Percentiles rank a stretch among this genome's conserved stretches.
Conservation (phyloP, 768 basidiomycete species). For the Pleurotus tuber-regium region DNA sequence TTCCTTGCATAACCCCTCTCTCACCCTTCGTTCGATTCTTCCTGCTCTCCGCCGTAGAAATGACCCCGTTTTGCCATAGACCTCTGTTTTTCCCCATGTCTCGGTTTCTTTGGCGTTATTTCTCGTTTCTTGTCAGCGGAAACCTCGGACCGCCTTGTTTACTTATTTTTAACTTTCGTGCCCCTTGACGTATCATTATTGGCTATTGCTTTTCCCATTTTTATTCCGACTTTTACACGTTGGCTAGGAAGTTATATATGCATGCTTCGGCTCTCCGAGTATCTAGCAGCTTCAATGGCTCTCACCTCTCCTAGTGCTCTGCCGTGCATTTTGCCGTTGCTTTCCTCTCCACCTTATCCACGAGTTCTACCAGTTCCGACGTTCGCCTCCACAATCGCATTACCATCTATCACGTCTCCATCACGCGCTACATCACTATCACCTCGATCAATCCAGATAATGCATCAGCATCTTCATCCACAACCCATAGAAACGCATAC, state of each 20-base stretch:
- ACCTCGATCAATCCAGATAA: too few relatives aligned
- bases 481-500: too few relatives aligned
- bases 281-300: neutral
- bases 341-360: too few relatives aligned
- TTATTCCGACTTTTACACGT: conserved; percentile 2
- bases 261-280: too few relatives aligned
- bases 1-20: neutral
- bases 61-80: neutral
- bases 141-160: neutral
- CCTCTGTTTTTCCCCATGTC: neutral
- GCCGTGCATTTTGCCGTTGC: neutral
- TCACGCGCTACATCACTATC: neutral
- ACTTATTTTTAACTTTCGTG: neutral
- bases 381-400: too few relatives aligned
- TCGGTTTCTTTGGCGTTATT: too few relatives aligned
- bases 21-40: neutral
- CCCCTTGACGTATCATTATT: conserved; percentile 8
- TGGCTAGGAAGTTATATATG: neutral
- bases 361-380: too few relatives aligned
- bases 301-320: conserved; percentile 1
- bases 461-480: too few relatives aligned
- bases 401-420: too few relatives aligned
- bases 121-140: too few relatives aligned
- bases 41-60: too few relatives aligned
- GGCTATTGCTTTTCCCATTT: conserved; percentile 3